These are phyloP conservation scores for Auxenochlorella protothecoides DNA, from an alignment of 139 green algal species.

Conservation along the genomic window DNA sequence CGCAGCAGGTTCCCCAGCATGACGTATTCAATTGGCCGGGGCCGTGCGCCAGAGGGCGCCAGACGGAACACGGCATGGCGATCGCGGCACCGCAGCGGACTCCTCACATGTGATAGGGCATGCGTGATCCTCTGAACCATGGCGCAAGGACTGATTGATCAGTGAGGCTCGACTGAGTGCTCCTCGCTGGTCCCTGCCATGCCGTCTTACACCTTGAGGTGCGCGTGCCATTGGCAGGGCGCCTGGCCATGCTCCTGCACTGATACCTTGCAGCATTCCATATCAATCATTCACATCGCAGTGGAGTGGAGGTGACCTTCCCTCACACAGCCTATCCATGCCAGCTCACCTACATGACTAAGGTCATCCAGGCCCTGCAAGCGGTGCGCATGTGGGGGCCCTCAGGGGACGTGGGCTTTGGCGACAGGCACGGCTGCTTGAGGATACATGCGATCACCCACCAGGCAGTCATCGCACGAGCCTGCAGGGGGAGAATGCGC, in stretches of 20 bases:
- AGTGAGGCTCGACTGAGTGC: too few relatives aligned
- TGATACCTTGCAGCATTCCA: not conserved
- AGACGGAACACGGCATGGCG: too few relatives aligned
- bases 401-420: too few relatives aligned
- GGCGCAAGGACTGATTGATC: too few relatives aligned
- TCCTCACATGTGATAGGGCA: too few relatives aligned
- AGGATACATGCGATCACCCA: not conserved
- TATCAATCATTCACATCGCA: constrained; percentile 5
- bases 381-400: constrained; percentile 29
- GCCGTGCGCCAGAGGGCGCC: too few relatives aligned
- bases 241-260: not conserved
- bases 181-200: not conserved
- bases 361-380: constrained; percentile 80
- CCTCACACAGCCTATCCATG: constrained; percentile 76
- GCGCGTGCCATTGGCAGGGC: not conserved
- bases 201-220: not conserved
- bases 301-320: constrained; percentile 66
- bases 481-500: constrained; percentile 58
- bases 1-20: too few relatives aligned
- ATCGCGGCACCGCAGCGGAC: too few relatives aligned
- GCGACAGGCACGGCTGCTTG: not conserved
- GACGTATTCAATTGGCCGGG: too few relatives aligned
- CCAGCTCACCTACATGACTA: constrained; percentile 83
- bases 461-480: not conserved
- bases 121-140: too few relatives aligned